Conservation (phyloP, 495 filamentous ascomycete species). For the Talaromyces trachyspermus region DNA sequence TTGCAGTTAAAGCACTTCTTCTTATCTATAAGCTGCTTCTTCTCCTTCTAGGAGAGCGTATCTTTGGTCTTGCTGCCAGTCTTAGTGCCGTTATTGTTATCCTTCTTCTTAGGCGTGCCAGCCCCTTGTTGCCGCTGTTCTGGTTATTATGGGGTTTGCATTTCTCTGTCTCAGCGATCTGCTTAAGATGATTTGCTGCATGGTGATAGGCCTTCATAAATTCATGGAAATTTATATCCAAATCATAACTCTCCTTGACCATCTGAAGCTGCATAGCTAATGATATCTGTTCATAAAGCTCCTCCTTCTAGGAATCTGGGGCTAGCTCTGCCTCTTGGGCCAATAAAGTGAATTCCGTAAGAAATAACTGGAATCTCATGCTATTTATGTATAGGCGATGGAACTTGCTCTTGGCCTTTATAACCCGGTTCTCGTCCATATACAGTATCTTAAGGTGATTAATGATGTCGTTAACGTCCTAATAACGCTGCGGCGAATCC, state of each 20-base stretch:
- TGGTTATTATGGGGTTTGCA: too few relatives aligned
- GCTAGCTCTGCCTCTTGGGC: not conserved
- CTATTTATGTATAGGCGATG: conserved; percentile 1
- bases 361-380: conserved; percentile 5
- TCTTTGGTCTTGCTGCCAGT: too few relatives aligned
- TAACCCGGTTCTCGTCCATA: not conserved
- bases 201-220: not conserved
- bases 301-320: not conserved
- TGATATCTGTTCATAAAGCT: not conserved
- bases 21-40: too few relatives aligned
- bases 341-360: conserved; percentile 7
- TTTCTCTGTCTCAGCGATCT: not conserved
- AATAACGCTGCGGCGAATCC: not conserved
- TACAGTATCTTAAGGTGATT: not conserved
- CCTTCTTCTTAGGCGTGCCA: too few relatives aligned
- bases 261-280: not conserved
- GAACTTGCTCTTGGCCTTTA: conserved; percentile 5
- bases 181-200: not conserved
- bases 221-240: not conserved
- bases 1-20: too few relatives aligned
- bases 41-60: too few relatives aligned
- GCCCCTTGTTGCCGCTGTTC: too few relatives aligned
- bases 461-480: not conserved
- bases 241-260: not conserved
- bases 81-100: too few relatives aligned